Base-by-base conservation (phyloP, 768 basidiomycete species). In the Suillus bovinus region DNA sequence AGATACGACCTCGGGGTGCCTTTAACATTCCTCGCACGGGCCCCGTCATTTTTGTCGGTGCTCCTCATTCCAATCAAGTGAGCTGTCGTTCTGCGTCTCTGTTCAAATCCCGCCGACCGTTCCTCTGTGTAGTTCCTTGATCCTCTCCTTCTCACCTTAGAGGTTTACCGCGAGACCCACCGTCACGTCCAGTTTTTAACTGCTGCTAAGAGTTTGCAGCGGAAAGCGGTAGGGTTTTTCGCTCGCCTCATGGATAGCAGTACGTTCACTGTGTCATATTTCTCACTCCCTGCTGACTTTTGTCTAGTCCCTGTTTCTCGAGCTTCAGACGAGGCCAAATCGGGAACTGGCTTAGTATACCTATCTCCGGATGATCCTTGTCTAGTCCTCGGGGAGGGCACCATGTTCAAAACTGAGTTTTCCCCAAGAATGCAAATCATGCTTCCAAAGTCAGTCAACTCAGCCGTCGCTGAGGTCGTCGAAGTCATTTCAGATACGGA, bases 11-110 rank as follows among this genome's bases (percentile, higher is more conserved):
- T 4, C 82, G 96, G 74, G 93, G 96, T 57, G 91, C 95, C 38
- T 98, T 91, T 83, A 93, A 97, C 73, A 93, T 99, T 63, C 96
- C 96, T 29, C 83, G 82, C 61, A 84, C 92, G 62, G 96, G 94
- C 0, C 92, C 96, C 3, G 86, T 96, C 59, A 93, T 99, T 66
- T 95, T 97, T 74, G 94, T 94, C 55, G 94, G 84, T 47, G 96
- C 93, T 11, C 95, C 95, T 46, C 95, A 98, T 75, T 86, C 88
- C 70, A 97, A 97, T 74, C 93, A 95, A 78, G 93, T 89, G 69
- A 46, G 77, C 69, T 62, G 39, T 44, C 58, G 60, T 34, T 29
- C 13, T 53, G 34, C 46, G 55, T 61, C 44, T 27, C 22, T 54
- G 38, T 63, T n/a, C 58, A 59, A 66, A 67, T 33, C 55, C 5